Evolutionary conservation across 2,329 filamentous ascomycete genomes (phyloP).

Genomic region (Diplodia seriata): DNA sequence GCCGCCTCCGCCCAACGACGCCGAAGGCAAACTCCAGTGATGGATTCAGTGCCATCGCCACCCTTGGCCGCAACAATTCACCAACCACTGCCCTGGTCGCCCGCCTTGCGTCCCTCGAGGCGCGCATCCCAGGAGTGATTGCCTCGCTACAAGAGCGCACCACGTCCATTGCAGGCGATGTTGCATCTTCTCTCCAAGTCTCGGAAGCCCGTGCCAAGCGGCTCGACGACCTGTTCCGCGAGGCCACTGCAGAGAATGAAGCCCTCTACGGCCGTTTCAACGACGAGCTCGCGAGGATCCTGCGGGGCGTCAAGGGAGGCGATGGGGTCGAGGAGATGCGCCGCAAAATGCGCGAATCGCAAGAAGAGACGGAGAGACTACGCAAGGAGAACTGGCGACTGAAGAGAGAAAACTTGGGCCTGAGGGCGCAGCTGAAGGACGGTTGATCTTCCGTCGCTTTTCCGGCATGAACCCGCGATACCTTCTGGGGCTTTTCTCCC

Average conservation of each 20-base stretch:
- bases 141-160: conserved; percentile 39
- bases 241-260: conserved; percentile 89
- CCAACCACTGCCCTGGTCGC: conserved; percentile 57
- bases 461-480: neutral
- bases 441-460: conserved; percentile 4
- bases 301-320: conserved; percentile 68
- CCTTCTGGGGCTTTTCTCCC: neutral
- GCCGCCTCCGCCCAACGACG: conserved; percentile 32
- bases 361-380: conserved; percentile 77
- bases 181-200: conserved; percentile 74
- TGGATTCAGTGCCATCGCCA: conserved; percentile 32
- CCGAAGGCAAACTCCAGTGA: conserved; percentile 30
- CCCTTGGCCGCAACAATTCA: conserved; percentile 33
- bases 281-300: conserved; percentile 82
- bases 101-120: conserved; percentile 71
- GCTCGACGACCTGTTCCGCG: conserved; percentile 87
- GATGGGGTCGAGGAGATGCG: conserved; percentile 82
- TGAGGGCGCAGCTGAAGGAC: conserved; percentile 58
- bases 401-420: conserved; percentile 79
- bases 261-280: conserved; percentile 92
- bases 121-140: conserved; percentile 36
- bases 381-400: conserved; percentile 87
- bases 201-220: conserved; percentile 80
- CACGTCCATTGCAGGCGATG: conserved; percentile 68
- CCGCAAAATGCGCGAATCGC: conserved; percentile 70